Conservation (phyloP, 768 basidiomycete genomes). For the Suillus brevipes region DNA sequence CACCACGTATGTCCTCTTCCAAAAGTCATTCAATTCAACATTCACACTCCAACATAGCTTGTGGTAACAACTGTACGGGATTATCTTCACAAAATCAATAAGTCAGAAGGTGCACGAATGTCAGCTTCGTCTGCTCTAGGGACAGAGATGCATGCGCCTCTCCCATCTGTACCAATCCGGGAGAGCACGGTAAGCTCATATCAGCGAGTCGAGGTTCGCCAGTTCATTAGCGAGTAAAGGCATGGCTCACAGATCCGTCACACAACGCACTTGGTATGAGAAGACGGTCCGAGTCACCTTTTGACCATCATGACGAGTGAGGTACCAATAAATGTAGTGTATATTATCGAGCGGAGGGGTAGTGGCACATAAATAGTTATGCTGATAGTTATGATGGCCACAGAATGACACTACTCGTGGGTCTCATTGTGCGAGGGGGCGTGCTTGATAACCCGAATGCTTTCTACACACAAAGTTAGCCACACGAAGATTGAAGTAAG, state of each 20-base stretch:
- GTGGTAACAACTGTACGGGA: constrained; percentile 66
- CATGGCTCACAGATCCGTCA: constrained; percentile 34
- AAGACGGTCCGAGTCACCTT: constrained; percentile 40
- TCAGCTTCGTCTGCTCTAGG: constrained; percentile 28
- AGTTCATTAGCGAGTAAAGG: constrained; percentile 31
- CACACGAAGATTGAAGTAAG: neutral
- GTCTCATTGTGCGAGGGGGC: constrained; percentile 24
- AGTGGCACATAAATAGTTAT: neutral
- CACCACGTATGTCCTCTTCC: constrained; percentile 55
- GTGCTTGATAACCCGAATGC: constrained; percentile 47
- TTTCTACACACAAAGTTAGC: constrained; percentile 42
- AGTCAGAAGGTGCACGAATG: constrained; percentile 17
- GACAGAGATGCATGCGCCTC: constrained; percentile 30
- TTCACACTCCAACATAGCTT: constrained; percentile 41
- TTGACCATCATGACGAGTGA: constrained; percentile 39
- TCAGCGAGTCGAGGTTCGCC: constrained; percentile 25
- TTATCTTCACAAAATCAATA: constrained; percentile 60
- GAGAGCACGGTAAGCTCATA: constrained; percentile 31
- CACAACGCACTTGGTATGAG: constrained; percentile 32
- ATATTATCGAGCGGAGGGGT: constrained; percentile 8
- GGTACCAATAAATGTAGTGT: constrained; percentile 18
- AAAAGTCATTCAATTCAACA: constrained; percentile 3
- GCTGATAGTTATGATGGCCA: neutral
- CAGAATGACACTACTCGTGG: constrained; percentile 7
- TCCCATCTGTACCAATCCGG: constrained; percentile 30